Evolutionary conservation across 2,329 filamentous ascomycete species (phyloP), one percentile per base, ranked within the genome.

Genomic region (Colletotrichum somersetense): DNA sequence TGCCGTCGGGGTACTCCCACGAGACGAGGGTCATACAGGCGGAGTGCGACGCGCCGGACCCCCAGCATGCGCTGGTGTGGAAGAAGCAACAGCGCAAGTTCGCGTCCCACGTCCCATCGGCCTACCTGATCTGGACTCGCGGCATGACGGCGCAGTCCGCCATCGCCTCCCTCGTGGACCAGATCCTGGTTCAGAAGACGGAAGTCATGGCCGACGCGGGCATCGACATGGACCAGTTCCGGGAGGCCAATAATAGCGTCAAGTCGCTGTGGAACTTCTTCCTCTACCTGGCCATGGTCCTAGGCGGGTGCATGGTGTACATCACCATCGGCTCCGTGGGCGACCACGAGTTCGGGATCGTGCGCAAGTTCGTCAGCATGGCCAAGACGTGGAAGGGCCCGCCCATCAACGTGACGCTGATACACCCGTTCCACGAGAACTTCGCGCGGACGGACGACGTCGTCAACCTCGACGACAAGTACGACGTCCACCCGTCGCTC

Each of bases 21-120:
- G 59, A 63, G 48, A 75, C 77, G 6, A 73, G 66, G 11, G 70
- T 78, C 5, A 72, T 74, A 26, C 77, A 78, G 42, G 77, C 76
- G 1, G 74, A 76, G 5, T 78, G 77, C 73, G 77, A 78, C 61
- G 77, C 77, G n/a, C 77, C 77, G 3, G 77, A 78, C n/a, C 73
- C 75, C 26, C 75, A 76, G 71, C 67, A 78, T 70, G 64, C 75
- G n/a, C 50, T 78, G 69, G 76, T 78, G 23, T 78, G 77, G 77
- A 71, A 73, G 26, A 74, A 74, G 8, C 76, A 78, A 67, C 75
- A 76, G 66, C 74, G 73, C 18, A 48, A 61, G 0, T 66, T 75
- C 10, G 74, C 72, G 1, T 75, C 77, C 0, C 63, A 75, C n/a
- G 63, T 76, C 3, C 75, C 75, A 1, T 75, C 74, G 12, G 74